phyloP scores from a whole-genome alignment of 2,329 filamentous ascomycete species.

The Curvularia sp. region DNA sequence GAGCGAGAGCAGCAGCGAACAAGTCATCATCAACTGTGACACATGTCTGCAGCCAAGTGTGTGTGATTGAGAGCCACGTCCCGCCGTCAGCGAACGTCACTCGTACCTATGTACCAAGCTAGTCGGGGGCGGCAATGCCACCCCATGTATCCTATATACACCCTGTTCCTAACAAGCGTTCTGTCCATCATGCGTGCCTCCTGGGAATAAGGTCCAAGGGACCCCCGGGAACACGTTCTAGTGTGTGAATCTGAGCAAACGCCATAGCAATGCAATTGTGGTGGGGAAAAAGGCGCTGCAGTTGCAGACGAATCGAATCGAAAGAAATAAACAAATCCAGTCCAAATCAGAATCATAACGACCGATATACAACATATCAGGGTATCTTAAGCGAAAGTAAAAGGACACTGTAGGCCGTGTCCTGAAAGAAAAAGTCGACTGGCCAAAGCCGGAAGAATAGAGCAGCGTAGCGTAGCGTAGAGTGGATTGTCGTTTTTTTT shows the following conservation, averaged over 20 bases:
- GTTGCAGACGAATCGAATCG: neutral
- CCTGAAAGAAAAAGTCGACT: neutral
- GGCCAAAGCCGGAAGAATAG: neutral
- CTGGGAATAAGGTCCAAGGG: conserved; percentile 19
- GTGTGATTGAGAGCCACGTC: conserved; percentile 8
- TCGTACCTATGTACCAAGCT: conserved; percentile 24
- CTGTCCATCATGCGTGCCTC: conserved; percentile 7
- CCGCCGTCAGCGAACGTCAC: conserved; percentile 16
- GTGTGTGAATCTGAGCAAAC: conserved; percentile 21
- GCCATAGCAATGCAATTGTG: conserved; percentile 29
- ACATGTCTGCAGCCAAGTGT: neutral
- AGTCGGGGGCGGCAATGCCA: conserved; percentile 33
- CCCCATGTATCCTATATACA: conserved; percentile 31
- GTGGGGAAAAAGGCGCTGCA: conserved; percentile 11
- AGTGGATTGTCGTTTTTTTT: neutral
- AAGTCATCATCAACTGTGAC: neutral
- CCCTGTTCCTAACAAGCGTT: conserved; percentile 29
- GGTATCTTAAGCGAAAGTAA: conserved; percentile 42
- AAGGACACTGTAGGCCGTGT: conserved; percentile 7
- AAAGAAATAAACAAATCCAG: neutral
- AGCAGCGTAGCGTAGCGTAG: neutral
- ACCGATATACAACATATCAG: conserved; percentile 26
- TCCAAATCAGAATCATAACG: conserved; percentile 1
- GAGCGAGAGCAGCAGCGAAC: neutral
- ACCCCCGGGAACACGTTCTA: conserved; percentile 24